phyloP scores from a whole-genome alignment of 306 rosid species.

The Vigna angularis region DNA sequence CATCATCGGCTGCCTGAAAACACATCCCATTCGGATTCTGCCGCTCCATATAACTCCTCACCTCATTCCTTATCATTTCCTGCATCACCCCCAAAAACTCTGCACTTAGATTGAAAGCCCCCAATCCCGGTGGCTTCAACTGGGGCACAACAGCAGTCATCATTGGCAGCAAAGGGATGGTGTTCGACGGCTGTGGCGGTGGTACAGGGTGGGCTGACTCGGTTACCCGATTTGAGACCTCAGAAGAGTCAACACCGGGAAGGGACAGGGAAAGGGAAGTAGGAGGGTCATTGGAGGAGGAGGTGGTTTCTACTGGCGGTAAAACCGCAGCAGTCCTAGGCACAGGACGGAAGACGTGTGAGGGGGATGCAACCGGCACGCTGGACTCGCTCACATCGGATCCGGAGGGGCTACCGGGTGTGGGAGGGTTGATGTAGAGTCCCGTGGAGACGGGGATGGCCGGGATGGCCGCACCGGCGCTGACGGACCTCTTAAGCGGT shows the following conservation, averaged over 20 bases:
- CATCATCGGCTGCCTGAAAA: conserved; percentile 53
- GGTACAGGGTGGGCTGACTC: conserved; percentile 33
- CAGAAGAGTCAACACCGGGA: conserved; percentile 71
- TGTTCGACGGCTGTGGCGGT: not conserved
- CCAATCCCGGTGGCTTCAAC: conserved; percentile 34
- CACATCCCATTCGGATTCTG: conserved; percentile 63
- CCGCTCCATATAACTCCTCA: conserved; percentile 83
- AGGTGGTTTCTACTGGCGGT: conserved; percentile 70
- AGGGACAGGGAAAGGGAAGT: conserved; percentile 83
- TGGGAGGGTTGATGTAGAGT: conserved; percentile 60
- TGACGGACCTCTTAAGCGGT: conserved; percentile 75
- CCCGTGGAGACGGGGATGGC: conserved; percentile 70
- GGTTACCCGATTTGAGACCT: conserved; percentile 46
- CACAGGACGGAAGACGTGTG: conserved; percentile 72
- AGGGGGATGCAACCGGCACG: conserved; percentile 52
- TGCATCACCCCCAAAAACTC: conserved; percentile 88
- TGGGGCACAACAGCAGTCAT: conserved; percentile 38
- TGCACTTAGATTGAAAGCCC: conserved; percentile 56
- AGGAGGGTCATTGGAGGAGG: conserved; percentile 73
- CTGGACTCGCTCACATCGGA: conserved; percentile 94
- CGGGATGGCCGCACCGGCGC: conserved; percentile 81
- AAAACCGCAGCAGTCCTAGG: conserved; percentile 70
- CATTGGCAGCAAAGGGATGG: conserved; percentile 47
- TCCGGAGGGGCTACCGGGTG: conserved; percentile 82
- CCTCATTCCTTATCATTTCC: conserved; percentile 93